These are phyloP conservation scores for Cynara cardunculus DNA, from an alignment of 129 eudicot species.

Conservation along the genomic window DNA sequence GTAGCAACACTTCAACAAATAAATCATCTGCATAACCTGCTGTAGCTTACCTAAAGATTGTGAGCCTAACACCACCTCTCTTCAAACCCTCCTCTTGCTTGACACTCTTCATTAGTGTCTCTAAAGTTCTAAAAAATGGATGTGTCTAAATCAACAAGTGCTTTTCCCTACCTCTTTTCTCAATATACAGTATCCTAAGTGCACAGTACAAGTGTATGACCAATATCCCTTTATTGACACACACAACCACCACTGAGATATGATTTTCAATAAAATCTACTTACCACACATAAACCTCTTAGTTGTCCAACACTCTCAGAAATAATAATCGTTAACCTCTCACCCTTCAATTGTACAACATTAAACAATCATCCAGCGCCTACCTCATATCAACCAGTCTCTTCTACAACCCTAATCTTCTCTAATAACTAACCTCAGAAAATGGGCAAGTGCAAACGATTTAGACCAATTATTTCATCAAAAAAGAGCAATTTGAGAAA, in stretches of 20 bases:
- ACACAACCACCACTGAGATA: background rate
- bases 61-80: background rate
- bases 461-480: background rate
- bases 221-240: background rate
- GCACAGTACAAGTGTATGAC: background rate
- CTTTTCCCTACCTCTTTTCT: background rate
- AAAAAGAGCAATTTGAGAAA: background rate
- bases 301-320: background rate
- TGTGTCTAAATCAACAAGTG: background rate
- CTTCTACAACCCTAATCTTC: background rate
- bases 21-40: background rate
- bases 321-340: background rate
- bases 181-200: background rate
- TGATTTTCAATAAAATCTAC: background rate
- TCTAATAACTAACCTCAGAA: background rate
- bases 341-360: background rate
- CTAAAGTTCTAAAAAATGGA: background rate
- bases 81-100: background rate
- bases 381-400: background rate
- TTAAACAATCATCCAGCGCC: background rate
- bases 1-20: background rate
- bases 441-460: background rate
- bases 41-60: background rate
- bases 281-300: background rate
- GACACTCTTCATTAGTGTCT: background rate